Percentiles rank a stretch among this genome's conserved stretches.
Evolutionary conservation across 305 asterid species (phyloP).

Genomic region (Coffea humblotiana): DNA sequence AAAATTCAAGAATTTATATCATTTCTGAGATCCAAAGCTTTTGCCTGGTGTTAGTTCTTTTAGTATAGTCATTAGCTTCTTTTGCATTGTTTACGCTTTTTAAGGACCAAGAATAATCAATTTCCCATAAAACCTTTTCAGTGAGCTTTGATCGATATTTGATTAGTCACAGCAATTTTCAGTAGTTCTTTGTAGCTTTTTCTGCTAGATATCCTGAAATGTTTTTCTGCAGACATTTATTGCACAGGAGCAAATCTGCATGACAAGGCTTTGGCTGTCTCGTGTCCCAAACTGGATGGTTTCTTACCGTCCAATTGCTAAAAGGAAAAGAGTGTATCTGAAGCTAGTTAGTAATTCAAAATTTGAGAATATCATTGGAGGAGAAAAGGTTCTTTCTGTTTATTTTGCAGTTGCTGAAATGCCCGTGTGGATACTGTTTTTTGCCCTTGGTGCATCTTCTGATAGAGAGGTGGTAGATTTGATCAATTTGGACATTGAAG

Average conservation of each 20-base stretch:
- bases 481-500: slow-evolving; percentile 58
- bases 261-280: slow-evolving; percentile 76
- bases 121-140: background rate
- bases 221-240: slow-evolving; percentile 69
- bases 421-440: slow-evolving; percentile 86
- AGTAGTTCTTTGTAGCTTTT: background rate
- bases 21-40: background rate
- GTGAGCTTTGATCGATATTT: background rate
- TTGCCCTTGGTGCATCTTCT: slow-evolving; percentile 73
- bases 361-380: slow-evolving; percentile 52
- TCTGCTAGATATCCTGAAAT: background rate
- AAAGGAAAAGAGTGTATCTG: slow-evolving; percentile 58
- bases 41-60: background rate
- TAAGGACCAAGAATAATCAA: background rate
- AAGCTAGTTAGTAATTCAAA: slow-evolving; percentile 60
- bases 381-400: slow-evolving; percentile 59
- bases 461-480: slow-evolving; percentile 70
- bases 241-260: slow-evolving; percentile 91
- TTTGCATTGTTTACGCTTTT: background rate
- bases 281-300: slow-evolving; percentile 64
- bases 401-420: slow-evolving; percentile 65
- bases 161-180: slow-evolving; percentile 8
- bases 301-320: slow-evolving; percentile 57
- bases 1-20: background rate
- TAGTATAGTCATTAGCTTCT: background rate